Conservation (phyloP, 169 alveolate genomes). For the Cryptosporidium canis region DNA sequence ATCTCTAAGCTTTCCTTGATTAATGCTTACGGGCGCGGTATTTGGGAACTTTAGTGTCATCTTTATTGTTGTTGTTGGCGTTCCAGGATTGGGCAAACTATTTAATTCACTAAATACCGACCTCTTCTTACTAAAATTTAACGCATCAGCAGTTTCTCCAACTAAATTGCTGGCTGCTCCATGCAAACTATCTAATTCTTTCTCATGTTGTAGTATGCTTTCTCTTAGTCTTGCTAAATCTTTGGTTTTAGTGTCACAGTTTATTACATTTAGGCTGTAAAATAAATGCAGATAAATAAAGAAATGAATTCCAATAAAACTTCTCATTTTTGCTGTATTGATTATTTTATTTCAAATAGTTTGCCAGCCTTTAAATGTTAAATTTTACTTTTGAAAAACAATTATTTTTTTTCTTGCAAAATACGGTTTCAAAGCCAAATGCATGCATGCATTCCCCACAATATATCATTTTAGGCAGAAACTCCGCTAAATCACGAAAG, state of each 20-base stretch:
- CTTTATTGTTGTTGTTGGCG: constrained; percentile 42
- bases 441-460: constrained; percentile 50
- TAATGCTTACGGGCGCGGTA: constrained; percentile 48
- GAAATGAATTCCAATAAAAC: background rate
- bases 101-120: constrained; percentile 36
- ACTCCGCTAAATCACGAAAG: background rate
- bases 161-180: constrained; percentile 49
- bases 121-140: constrained; percentile 46
- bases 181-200: constrained; percentile 39
- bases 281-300: background rate
- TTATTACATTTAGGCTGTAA: background rate
- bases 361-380: background rate
- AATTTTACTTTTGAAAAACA: background rate
- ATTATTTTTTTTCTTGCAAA: background rate
- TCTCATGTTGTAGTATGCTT: constrained; percentile 54
- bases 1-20: constrained; percentile 49
- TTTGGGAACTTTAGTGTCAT: constrained; percentile 67
- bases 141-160: constrained; percentile 70
- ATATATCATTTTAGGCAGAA: background rate
- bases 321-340: background rate
- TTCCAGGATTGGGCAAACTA: constrained; percentile 9
- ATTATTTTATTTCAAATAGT: background rate
- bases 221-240: constrained; percentile 12
- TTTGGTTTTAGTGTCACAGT: constrained; percentile 7
- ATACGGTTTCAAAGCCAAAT: background rate